Percentiles rank a stretch among this genome's conserved stretches.
Conservation (phyloP, 2,329 filamentous ascomycete genomes). For the Aureobasidium subglaciale region DNA sequence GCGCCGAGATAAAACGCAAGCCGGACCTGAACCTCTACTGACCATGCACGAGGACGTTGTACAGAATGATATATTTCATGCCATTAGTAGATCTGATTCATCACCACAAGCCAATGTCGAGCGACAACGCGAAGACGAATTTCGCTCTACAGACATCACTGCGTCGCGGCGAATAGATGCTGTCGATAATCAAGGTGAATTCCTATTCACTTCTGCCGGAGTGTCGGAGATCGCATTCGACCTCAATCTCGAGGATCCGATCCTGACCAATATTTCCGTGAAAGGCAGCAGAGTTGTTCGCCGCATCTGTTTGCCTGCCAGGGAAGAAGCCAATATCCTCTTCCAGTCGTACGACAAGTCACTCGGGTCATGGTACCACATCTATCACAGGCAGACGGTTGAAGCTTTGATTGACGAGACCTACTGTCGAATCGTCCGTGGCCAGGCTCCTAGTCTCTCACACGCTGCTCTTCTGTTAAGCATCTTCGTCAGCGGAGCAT, state of each 20-base stretch:
- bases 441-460: neutral
- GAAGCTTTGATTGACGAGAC: slow-evolving; percentile 17
- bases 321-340: slow-evolving; percentile 18
- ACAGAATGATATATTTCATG: slow-evolving; percentile 1
- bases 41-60: slow-evolving; percentile 5
- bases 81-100: neutral
- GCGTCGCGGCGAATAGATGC: neutral
- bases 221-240: neutral
- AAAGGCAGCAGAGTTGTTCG: neutral
- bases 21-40: neutral
- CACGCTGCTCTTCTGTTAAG: slow-evolving; percentile 16
- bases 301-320: slow-evolving; percentile 18
- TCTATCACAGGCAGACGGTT: slow-evolving; percentile 21
- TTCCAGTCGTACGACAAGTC: slow-evolving; percentile 20
- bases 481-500: slow-evolving; percentile 17
- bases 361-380: slow-evolving; percentile 23
- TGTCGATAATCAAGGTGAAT: neutral
- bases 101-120: neutral
- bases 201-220: neutral
- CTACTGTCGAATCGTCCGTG: slow-evolving; percentile 16
- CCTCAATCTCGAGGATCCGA: neutral
- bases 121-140: neutral
- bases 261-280: neutral
- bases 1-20: neutral
- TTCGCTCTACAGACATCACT: neutral